phyloP scores from a whole-genome alignment of 257 asterid species.

The Solanum lignicaule region DNA sequence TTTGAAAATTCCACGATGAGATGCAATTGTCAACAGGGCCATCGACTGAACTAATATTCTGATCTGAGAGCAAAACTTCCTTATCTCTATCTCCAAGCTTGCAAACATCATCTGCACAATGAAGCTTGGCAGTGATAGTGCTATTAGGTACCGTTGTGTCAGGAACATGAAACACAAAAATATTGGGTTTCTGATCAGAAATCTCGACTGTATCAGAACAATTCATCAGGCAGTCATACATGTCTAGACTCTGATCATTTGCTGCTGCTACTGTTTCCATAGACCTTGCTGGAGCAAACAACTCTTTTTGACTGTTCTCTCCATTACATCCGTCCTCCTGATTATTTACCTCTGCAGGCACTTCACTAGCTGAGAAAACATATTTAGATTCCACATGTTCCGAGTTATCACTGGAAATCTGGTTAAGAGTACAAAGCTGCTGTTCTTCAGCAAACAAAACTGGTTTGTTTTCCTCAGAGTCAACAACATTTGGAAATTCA shows the following conservation, averaged over 20 bases:
- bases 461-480: conserved; percentile 1
- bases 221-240: conserved; percentile 11
- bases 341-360: conserved; percentile 12
- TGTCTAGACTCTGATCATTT: conserved; percentile 16
- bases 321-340: conserved; percentile 3
- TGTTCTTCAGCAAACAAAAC: conserved; percentile 8
- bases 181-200: conserved; percentile 13
- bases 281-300: neutral
- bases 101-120: conserved; percentile 11
- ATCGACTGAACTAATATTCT: conserved; percentile 16
- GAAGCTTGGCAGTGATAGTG: conserved; percentile 7
- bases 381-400: conserved; percentile 24
- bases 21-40: conserved; percentile 11
- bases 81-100: conserved; percentile 7
- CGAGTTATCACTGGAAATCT: conserved; percentile 26
- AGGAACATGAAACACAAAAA: conserved; percentile 19
- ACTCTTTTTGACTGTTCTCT: neutral
- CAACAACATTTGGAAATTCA: neutral
- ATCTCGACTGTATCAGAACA: conserved; percentile 15
- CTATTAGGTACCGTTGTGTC: conserved; percentile 7
- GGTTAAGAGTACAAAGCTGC: conserved; percentile 26
- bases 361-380: conserved; percentile 14
- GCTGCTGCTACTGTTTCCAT: conserved; percentile 7
- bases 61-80: conserved; percentile 15
- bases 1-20: conserved; percentile 4